Evolutionary conservation across 23 red algal genomes (phyloP).

Genomic region (Gracilaria gracilis): DNA sequence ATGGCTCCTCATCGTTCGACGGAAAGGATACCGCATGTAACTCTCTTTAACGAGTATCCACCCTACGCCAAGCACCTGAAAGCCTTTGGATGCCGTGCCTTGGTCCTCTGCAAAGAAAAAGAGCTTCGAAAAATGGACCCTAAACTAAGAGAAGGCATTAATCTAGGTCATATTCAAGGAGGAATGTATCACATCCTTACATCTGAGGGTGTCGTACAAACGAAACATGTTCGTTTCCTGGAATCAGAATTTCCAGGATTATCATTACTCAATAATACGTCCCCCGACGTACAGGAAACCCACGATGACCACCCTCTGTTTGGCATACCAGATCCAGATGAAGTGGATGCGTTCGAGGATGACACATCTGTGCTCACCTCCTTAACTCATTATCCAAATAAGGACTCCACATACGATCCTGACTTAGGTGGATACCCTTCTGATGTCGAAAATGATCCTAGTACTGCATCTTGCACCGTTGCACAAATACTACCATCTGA

Average conservation of each 20-base stretch:
- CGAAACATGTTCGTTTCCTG: conserved; percentile 47
- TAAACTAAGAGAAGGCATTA: conserved; percentile 5
- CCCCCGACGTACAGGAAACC: too few relatives aligned
- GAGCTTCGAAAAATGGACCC: not conserved
- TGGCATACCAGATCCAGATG: too few relatives aligned
- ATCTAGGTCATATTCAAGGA: conserved; percentile 31
- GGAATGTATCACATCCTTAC: conserved; percentile 54
- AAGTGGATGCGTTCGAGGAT: too few relatives aligned
- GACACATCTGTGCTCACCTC: not conserved
- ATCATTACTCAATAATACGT: not conserved
- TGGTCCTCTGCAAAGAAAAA: not conserved
- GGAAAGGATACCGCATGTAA: not conserved
- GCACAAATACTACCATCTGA: not conserved
- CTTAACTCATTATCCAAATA: conserved; percentile 3
- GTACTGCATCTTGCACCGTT: not conserved
- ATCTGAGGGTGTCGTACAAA: not conserved
- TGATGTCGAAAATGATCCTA: not conserved
- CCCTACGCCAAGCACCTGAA: conserved; percentile 18
- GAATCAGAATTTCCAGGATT: conserved; percentile 37
- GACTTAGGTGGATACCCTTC: not conserved
- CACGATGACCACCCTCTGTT: too few relatives aligned
- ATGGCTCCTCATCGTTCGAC: not conserved
- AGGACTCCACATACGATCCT: not conserved
- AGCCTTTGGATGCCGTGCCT: conserved; percentile 34
- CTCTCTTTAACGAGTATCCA: conserved; percentile 1